Evolutionary conservation across 257 asterid genomes (phyloP).

Genomic region (Gardenia jasminoides): DNA sequence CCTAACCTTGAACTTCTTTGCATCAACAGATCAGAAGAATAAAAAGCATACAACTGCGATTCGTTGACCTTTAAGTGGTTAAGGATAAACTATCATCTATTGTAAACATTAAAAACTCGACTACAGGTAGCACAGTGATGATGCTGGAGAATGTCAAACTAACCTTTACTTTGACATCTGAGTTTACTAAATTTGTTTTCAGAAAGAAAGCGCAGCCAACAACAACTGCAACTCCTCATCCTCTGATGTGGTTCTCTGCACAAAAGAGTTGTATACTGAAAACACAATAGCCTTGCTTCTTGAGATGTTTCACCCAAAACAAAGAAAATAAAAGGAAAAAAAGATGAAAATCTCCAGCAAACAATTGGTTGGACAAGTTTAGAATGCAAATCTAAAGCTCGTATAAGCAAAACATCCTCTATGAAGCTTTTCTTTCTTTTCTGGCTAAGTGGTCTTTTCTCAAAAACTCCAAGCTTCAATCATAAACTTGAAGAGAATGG

Average conservation of each 20-base stretch:
- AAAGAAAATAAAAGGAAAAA: background rate
- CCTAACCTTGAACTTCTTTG: background rate
- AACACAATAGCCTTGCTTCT: conserved; percentile 1
- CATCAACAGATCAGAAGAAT: background rate
- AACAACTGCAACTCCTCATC: conserved; percentile 82
- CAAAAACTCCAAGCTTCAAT: background rate
- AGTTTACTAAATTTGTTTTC: conserved; percentile 21
- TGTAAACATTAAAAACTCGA: background rate
- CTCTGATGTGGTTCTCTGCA: conserved; percentile 68
- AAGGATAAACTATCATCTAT: background rate
- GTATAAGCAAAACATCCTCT: background rate
- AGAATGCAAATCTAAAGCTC: background rate
- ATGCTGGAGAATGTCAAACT: background rate
- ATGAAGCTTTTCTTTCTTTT: background rate
- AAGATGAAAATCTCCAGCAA: background rate
- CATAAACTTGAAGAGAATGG: background rate
- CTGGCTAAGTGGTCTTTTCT: background rate
- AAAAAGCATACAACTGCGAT: background rate
- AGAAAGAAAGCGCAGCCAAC: conserved; percentile 71
- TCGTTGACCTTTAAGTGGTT: background rate
- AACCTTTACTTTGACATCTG: background rate
- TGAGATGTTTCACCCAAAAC: background rate
- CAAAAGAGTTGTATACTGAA: conserved; percentile 13
- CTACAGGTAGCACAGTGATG: background rate
- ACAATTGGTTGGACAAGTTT: background rate